These are phyloP conservation scores for Tulasnella sp. DNA, from an alignment of 768 basidiomycete species.

Conservation along the genomic window DNA sequence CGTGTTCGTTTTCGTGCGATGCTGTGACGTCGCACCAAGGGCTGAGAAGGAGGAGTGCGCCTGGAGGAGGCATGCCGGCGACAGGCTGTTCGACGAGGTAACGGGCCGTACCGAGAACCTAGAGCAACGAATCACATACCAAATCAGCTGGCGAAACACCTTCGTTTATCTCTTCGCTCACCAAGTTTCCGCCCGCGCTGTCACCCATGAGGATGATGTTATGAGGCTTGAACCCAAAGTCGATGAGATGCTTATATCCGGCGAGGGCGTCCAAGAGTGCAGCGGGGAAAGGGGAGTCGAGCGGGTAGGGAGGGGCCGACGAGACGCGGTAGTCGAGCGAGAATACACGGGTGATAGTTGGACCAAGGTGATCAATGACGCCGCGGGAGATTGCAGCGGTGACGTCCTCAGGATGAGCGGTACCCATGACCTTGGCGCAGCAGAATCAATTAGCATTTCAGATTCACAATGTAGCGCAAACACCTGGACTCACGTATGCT, in stretches of 20 bases:
- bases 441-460: slow-evolving; percentile 20
- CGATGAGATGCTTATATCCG: slow-evolving; percentile 60
- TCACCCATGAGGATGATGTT: slow-evolving; percentile 63
- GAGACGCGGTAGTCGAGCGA: slow-evolving; percentile 66
- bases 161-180: slow-evolving; percentile 21
- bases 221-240: slow-evolving; percentile 43
- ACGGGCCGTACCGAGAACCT: slow-evolving; percentile 41
- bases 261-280: slow-evolving; percentile 65
- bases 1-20: background rate
- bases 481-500: slow-evolving; percentile 18
- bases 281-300: slow-evolving; percentile 56
- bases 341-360: slow-evolving; percentile 38
- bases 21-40: slow-evolving; percentile 42
- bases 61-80: slow-evolving; percentile 35
- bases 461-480: too few relatives aligned
- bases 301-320: slow-evolving; percentile 33
- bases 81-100: slow-evolving; percentile 40
- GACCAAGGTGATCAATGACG: background rate
- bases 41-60: slow-evolving; percentile 42
- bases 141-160: background rate
- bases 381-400: background rate
- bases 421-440: slow-evolving; percentile 1
- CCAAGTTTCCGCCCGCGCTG: slow-evolving; percentile 69
- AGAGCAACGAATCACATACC: background rate
- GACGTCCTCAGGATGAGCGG: background rate